These are phyloP conservation scores for Mycocentrospora acerina DNA, from an alignment of 2,329 filamentous ascomycete genomes.

Conservation along the genomic window DNA sequence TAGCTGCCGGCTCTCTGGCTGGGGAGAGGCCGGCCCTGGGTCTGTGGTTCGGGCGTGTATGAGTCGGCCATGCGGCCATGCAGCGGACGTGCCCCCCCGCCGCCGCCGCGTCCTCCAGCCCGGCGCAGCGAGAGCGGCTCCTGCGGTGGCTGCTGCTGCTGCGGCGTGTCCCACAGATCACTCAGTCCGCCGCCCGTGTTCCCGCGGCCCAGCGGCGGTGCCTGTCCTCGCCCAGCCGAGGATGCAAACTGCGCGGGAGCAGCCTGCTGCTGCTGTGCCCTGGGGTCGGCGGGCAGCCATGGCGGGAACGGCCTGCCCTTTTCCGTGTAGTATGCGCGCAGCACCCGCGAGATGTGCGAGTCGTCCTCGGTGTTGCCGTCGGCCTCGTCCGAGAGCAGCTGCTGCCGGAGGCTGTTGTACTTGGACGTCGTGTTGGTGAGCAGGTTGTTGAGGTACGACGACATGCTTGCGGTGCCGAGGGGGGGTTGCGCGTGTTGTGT, in stretches of 20 bases:
- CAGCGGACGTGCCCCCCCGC: slow-evolving; percentile 23
- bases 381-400: slow-evolving; percentile 64
- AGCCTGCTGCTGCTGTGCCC: slow-evolving; percentile 59
- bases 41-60: slow-evolving; percentile 34
- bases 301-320: slow-evolving; percentile 77
- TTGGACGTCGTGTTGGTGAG: slow-evolving; percentile 58
- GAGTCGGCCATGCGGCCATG: slow-evolving; percentile 35
- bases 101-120: slow-evolving; percentile 47
- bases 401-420: slow-evolving; percentile 61
- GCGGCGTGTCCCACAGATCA: slow-evolving; percentile 59
- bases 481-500: too few species aligned
- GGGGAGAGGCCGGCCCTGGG: slow-evolving; percentile 62
- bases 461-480: slow-evolving; percentile 31
- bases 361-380: slow-evolving; percentile 72
- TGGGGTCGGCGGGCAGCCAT: slow-evolving; percentile 92
- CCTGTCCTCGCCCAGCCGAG: slow-evolving; percentile 42
- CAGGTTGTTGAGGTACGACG: slow-evolving; percentile 79
- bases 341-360: slow-evolving; percentile 89
- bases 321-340: slow-evolving; percentile 90
- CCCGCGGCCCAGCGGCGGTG: slow-evolving; percentile 36
- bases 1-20: slow-evolving; percentile 75
- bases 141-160: slow-evolving; percentile 39
- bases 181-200: slow-evolving; percentile 51
- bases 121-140: slow-evolving; percentile 46
- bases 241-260: slow-evolving; percentile 54